These are phyloP conservation scores for Cordyceps farinosa DNA, from an alignment of 2,329 filamentous ascomycete species.

Conservation along the genomic window DNA sequence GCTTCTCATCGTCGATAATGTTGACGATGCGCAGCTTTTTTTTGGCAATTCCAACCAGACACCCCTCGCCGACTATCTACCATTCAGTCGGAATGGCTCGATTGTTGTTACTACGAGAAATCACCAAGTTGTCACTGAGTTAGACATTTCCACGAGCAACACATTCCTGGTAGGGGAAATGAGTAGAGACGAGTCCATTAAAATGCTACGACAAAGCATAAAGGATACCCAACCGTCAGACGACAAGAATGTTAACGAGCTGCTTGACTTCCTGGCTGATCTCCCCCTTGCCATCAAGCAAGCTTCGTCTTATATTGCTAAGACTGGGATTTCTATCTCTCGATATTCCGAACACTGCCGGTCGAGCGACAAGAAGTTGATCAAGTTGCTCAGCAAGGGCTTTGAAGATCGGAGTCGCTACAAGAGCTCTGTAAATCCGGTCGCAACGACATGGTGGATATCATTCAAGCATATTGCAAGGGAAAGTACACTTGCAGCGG, in stretches of 20 bases:
- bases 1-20: conserved; percentile 45
- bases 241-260: conserved; percentile 17
- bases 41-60: conserved; percentile 18
- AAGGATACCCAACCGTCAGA: conserved; percentile 23
- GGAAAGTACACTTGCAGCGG: conserved; percentile 25
- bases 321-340: conserved; percentile 22
- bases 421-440: conserved; percentile 24
- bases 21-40: conserved; percentile 36
- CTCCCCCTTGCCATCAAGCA: conserved; percentile 36
- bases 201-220: conserved; percentile 24
- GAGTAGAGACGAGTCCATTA: conserved; percentile 21
- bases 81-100: conserved; percentile 18
- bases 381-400: conserved; percentile 27
- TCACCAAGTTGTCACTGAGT: conserved; percentile 6
- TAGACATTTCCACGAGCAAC: conserved; percentile 16
- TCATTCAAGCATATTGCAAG: conserved; percentile 31
- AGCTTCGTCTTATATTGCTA: conserved; percentile 34
- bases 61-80: conserved; percentile 24
- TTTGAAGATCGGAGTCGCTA: conserved; percentile 32
- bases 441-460: conserved; percentile 33
- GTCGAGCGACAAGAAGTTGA: conserved; percentile 22
- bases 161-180: conserved; percentile 26
- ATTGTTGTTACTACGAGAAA: conserved; percentile 25
- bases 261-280: conserved; percentile 30
- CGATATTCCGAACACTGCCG: conserved; percentile 27